Base-by-base conservation (phyloP, 352 stramenopile species). In the Phytophthora pluvialis region DNA sequence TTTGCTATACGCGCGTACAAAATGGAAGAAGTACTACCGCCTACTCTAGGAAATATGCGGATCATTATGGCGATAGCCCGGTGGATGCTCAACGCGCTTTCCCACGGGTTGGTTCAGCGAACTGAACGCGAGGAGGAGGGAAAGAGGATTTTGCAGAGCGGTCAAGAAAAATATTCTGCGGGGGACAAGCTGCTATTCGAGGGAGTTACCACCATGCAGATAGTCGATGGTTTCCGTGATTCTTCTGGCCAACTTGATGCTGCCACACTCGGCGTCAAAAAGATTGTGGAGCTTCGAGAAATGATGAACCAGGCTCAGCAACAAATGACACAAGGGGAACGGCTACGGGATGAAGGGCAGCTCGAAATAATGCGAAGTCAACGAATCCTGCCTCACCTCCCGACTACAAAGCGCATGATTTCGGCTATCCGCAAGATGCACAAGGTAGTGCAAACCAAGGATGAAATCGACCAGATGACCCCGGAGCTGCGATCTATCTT, bases 391-490 rank as follows among this genome's bases (percentile, higher is more conserved):
- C 81, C 81, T 35, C 75, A 86, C 33, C 45, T 90, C n/a, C 75
- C 77, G 5, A 73, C 83, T 42, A 86, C 75, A 3, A 79, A 77
- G 39, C 79, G 81, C 43, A 90, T 90, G 81, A 62, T 87, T 45
- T 47, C 67, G 6, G 70, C 78, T 25, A 78, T 90, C 55, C 70
- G 72, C 10, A 70, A 62, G 35, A 81, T 89, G 57, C 83, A 89
- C 72, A 78, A 80, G 29, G 61, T 88, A 12, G 81, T 88, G 29
- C 75, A 88, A 62, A 90, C 78, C 11, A 90, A 90, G 48, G 79
- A 90, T 29, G 83, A 83, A 61, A 90, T 90, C 38, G 79, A 90
- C 55, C 71, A 85, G 44, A 87, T 89, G 79, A 73, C 72, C 29
- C 74, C 72, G 4, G 76, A 88, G 49, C 35, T 88, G 25, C 72